A percentile compares a stretch with the other conserved stretches of the same genome.
Evolutionary conservation across 2,329 filamentous ascomycete species (phyloP).

Genomic region (Calonectria leucothoes): DNA sequence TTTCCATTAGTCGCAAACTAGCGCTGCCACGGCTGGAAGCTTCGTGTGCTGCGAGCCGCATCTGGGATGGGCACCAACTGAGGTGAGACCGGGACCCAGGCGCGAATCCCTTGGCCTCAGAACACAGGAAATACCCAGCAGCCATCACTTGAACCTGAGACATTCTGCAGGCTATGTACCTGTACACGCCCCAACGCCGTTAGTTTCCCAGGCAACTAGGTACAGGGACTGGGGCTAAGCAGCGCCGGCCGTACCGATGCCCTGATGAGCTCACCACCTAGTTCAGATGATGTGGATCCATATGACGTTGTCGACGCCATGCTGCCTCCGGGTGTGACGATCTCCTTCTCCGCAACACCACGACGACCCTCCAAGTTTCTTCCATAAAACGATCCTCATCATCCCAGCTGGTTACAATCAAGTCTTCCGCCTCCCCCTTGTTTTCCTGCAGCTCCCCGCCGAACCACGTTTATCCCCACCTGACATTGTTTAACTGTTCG

Average conservation of each 20-base stretch:
- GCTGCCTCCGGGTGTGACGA: constrained; percentile 39
- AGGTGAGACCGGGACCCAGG: constrained; percentile 28
- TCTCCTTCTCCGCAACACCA: constrained; percentile 46
- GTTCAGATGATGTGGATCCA: constrained; percentile 37
- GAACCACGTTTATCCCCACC: constrained; percentile 35
- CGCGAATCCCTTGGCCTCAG: constrained; percentile 28
- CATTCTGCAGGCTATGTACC: constrained; percentile 1
- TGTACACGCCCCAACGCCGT: neutral
- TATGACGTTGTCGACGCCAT: constrained; percentile 43
- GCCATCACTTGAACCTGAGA: constrained; percentile 35
- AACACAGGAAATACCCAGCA: constrained; percentile 23
- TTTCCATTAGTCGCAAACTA: constrained; percentile 39
- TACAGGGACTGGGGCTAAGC: neutral
- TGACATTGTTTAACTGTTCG: constrained; percentile 33
- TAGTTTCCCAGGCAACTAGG: neutral
- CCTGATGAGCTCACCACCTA: constrained; percentile 28
- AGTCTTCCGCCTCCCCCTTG: constrained; percentile 37
- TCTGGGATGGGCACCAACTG: constrained; percentile 36
- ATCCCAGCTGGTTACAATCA: constrained; percentile 33
- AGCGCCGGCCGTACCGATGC: constrained; percentile 14
- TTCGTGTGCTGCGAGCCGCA: constrained; percentile 40
- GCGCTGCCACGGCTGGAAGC: constrained; percentile 34
- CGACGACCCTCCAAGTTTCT: constrained; percentile 35
- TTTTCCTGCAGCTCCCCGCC: constrained; percentile 30
- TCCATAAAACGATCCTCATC: constrained; percentile 43